Conservation (phyloP, 495 filamentous ascomycete species). For the Evernia prunastri region DNA sequence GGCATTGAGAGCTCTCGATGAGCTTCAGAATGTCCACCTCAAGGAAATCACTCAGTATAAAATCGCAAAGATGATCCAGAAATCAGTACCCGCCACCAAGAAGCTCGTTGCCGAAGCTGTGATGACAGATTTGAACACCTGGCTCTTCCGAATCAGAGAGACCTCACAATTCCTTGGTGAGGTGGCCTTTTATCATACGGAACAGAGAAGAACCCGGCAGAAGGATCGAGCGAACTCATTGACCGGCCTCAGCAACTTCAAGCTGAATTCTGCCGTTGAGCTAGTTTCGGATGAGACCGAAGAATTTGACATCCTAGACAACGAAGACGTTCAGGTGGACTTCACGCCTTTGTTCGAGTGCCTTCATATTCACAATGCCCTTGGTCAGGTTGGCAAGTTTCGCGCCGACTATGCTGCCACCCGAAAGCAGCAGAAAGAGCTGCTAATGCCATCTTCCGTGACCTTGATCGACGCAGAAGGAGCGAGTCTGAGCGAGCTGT, state of each 20-base stretch:
- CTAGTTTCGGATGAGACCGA: conserved; percentile 90
- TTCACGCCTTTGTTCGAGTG: conserved; percentile 95
- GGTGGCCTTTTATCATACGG: conserved; percentile 93
- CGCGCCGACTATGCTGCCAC: conserved; percentile 84
- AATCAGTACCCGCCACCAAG: conserved; percentile 87
- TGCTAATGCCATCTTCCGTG: conserved; percentile 69
- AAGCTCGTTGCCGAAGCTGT: conserved; percentile 91
- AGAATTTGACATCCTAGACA: conserved; percentile 89
- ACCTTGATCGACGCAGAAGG: conserved; percentile 67
- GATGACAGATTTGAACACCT: conserved; percentile 94
- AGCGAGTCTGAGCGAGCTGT: conserved; percentile 70
- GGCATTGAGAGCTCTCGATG: conserved; percentile 86
- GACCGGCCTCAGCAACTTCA: conserved; percentile 69
- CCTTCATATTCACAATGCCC: conserved; percentile 90
- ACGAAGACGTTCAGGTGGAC: conserved; percentile 87
- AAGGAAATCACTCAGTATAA: conserved; percentile 90
- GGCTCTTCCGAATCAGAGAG: conserved; percentile 93
- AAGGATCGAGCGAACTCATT: conserved; percentile 69
- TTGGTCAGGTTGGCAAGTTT: conserved; percentile 89
- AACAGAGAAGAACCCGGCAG: conserved; percentile 76
- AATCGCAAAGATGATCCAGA: conserved; percentile 91
- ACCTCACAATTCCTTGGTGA: conserved; percentile 92
- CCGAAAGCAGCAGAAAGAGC: conserved; percentile 81
- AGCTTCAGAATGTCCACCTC: conserved; percentile 92
- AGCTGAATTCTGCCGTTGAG: conserved; percentile 92